Conservation (phyloP, 495 filamentous ascomycete species). For the Xylaria cubensis region DNA sequence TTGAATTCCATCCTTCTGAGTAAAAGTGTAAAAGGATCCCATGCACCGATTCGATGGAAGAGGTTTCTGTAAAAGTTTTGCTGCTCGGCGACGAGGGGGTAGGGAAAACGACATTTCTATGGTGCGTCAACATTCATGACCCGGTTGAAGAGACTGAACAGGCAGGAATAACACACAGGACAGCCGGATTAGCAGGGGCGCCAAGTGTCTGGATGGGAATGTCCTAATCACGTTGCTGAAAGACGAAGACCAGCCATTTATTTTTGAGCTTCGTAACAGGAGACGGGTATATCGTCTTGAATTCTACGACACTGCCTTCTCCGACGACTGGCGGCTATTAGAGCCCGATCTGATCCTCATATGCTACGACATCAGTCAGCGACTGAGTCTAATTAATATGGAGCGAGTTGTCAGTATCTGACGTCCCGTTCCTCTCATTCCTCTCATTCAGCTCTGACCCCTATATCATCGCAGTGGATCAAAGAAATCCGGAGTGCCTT, state of each 20-base stretch:
- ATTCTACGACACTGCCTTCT: conserved; percentile 79
- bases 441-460: conserved; percentile 27
- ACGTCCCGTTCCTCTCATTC: not conserved
- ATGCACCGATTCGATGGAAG: conserved; percentile 44
- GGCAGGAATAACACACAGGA: conserved; percentile 10
- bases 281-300: conserved; percentile 70
- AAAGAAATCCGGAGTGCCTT: conserved; percentile 70
- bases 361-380: conserved; percentile 80
- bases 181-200: conserved; percentile 56
- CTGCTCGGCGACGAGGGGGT: conserved; percentile 80
- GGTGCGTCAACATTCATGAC: conserved; percentile 61
- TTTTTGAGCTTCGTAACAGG: conserved; percentile 73
- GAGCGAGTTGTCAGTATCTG: conserved; percentile 60
- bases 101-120: conserved; percentile 88
- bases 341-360: conserved; percentile 75
- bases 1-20: not conserved
- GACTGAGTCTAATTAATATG: conserved; percentile 67
- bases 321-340: conserved; percentile 76
- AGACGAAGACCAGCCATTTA: conserved; percentile 83
- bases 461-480: conserved; percentile 63
- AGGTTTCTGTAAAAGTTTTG: conserved; percentile 68
- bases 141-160: not conserved
- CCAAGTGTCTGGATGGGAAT: conserved; percentile 43
- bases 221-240: conserved; percentile 62
- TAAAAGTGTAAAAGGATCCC: not conserved